phyloP scores from a whole-genome alignment of 2,329 filamentous ascomycete genomes.

The Trichophyton benhamiae region DNA sequence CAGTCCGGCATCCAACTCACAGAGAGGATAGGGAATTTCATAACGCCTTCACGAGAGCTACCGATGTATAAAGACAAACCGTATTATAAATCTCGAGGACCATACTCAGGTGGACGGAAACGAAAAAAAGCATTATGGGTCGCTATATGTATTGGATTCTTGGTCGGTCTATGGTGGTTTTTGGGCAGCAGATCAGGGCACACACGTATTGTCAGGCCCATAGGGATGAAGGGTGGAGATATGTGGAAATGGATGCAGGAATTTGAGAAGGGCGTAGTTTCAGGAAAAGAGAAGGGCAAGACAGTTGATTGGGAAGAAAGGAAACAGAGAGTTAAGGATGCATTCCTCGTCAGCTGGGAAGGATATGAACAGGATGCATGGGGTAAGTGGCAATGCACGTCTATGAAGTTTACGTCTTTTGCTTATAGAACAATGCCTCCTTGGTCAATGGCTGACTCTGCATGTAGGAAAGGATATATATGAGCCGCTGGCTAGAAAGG shows the following conservation, averaged over 20 bases:
- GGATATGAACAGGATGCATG: conserved; percentile 87
- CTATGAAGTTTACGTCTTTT: not conserved
- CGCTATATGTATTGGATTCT: conserved; percentile 42
- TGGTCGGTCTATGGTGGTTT: conserved; percentile 56
- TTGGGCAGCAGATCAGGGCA: conserved; percentile 12
- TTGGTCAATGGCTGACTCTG: conserved; percentile 14
- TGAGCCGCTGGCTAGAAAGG: conserved; percentile 66
- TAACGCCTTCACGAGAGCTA: conserved; percentile 51
- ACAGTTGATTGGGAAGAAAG: conserved; percentile 62
- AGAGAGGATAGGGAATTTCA: conserved; percentile 51
- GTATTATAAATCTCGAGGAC: conserved; percentile 46
- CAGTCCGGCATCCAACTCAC: conserved; percentile 38
- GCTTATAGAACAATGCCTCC: not conserved
- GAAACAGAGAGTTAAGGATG: conserved; percentile 71
- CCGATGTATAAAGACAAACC: conserved; percentile 99
- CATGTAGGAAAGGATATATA: conserved; percentile 66
- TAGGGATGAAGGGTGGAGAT: conserved; percentile 24
- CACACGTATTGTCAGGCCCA: not conserved
- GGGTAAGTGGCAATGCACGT: conserved; percentile 48
- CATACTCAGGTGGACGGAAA: conserved; percentile 38
- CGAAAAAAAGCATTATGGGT: conserved; percentile 50
- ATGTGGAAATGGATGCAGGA: conserved; percentile 47
- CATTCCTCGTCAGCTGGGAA: conserved; percentile 84
- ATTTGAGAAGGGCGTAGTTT: conserved; percentile 32
- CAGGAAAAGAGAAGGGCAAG: conserved; percentile 23